A percentile compares a stretch with the other conserved stretches of the same genome.
Evolutionary conservation across 1,139 yeast genomes (phyloP).

Genomic region (Spencermartinsiella ligniputridi): DNA sequence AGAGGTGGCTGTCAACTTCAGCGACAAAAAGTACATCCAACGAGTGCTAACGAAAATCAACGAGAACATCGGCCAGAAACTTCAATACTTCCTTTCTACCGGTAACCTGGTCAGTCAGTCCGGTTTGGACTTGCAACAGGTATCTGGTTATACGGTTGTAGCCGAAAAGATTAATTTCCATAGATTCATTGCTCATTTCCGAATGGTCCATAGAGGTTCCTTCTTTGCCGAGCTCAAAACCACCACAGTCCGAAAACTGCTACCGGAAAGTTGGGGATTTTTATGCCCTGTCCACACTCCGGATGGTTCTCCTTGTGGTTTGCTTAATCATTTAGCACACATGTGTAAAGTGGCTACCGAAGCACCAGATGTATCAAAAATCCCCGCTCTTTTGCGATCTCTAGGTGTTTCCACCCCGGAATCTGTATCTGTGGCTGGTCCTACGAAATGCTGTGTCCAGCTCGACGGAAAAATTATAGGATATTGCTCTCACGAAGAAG

Average conservation of each 20-base stretch:
- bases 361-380: slow-evolving; percentile 66
- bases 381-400: slow-evolving; percentile 61
- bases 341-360: slow-evolving; percentile 83
- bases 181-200: slow-evolving; percentile 92
- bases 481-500: slow-evolving; percentile 90
- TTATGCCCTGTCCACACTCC: slow-evolving; percentile 99
- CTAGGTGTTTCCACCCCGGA: slow-evolving; percentile 78
- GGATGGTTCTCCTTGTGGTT: slow-evolving; percentile 99
- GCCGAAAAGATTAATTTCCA: slow-evolving; percentile 97
- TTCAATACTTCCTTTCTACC: slow-evolving; percentile 91
- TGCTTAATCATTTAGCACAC: slow-evolving; percentile 93
- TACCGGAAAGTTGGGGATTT: slow-evolving; percentile 99
- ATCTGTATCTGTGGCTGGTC: slow-evolving; percentile 71
- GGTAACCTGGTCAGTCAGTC: slow-evolving; percentile 97
- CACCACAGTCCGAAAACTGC: slow-evolving; percentile 90
- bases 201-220: slow-evolving; percentile 99
- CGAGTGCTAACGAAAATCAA: slow-evolving; percentile 76
- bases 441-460: slow-evolving; percentile 82
- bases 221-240: slow-evolving; percentile 98
- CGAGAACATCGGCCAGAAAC: slow-evolving; percentile 90
- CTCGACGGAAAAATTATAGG: slow-evolving; percentile 91
- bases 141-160: slow-evolving; percentile 96
- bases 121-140: slow-evolving; percentile 97
- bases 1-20: slow-evolving; percentile 77
- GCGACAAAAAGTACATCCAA: slow-evolving; percentile 75